Percentiles rank a stretch among this genome's conserved stretches.
These are phyloP conservation scores for Helianthus tuberosus DNA, from an alignment of 129 eudicot genomes.

Conservation along the genomic window DNA sequence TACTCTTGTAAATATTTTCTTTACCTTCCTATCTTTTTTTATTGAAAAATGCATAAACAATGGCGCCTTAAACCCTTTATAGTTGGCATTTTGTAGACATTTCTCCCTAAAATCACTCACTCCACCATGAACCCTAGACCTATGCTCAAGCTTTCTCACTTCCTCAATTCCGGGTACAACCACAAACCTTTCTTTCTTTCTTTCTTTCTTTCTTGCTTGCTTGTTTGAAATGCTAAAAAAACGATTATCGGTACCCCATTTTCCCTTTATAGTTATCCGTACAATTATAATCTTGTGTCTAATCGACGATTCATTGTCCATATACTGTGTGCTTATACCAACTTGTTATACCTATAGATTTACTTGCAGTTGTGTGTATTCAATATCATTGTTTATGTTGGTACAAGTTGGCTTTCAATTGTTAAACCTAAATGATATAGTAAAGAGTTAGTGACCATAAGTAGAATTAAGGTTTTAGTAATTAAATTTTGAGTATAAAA, in stretches of 20 bases:
- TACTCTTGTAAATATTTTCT: too few relatives aligned
- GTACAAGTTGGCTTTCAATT: background rate
- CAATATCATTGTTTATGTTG: background rate
- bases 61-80: slow-evolving; percentile 31
- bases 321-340: background rate
- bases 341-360: background rate
- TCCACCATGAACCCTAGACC: slow-evolving; percentile 39
- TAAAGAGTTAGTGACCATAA: background rate
- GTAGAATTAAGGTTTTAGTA: background rate
- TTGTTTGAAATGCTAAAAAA: background rate
- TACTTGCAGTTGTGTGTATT: background rate
- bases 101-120: background rate
- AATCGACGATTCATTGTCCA: too few relatives aligned
- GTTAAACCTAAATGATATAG: background rate
- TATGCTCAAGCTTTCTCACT: slow-evolving; percentile 26
- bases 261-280: background rate
- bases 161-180: slow-evolving; percentile 32
- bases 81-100: background rate
- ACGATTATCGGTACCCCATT: background rate
- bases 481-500: background rate
- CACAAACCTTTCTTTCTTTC: background rate
- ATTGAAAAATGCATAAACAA: too few relatives aligned
- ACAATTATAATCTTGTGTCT: background rate
- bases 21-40: background rate
- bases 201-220: background rate